phyloP scores from a whole-genome alignment of 768 basidiomycete species.

The Lactarius pseudohatsudake region DNA sequence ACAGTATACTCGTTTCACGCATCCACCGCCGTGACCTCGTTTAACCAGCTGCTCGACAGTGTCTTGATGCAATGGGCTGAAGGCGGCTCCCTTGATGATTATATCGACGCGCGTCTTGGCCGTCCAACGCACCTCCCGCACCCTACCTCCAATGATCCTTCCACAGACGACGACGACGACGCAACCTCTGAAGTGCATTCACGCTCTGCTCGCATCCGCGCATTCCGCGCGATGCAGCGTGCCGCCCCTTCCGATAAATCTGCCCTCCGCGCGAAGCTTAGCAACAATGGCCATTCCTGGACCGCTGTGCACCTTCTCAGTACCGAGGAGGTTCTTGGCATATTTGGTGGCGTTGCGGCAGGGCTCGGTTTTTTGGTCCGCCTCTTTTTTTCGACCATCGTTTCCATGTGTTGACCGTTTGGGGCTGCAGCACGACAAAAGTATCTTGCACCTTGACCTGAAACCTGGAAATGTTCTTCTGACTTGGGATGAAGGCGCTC shows the following conservation, averaged over 20 bases:
- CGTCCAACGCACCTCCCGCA: slow-evolving; percentile 38
- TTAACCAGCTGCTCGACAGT: slow-evolving; percentile 39
- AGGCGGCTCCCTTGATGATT: slow-evolving; percentile 83
- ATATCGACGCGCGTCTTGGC: slow-evolving; percentile 78
- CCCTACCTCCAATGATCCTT: slow-evolving; percentile 43
- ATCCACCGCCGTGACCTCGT: not conserved
- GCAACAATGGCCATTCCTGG: slow-evolving; percentile 43
- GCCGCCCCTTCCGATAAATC: slow-evolving; percentile 65
- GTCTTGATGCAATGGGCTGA: slow-evolving; percentile 95
- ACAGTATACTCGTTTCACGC: slow-evolving; percentile 52
- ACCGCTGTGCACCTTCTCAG: slow-evolving; percentile 83
- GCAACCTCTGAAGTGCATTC: slow-evolving; percentile 38
- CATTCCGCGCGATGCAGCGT: slow-evolving; percentile 68
- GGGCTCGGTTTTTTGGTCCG: slow-evolving; percentile 84
- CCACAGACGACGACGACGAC: slow-evolving; percentile 38
- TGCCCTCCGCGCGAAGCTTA: slow-evolving; percentile 55
- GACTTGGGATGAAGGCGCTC: slow-evolving; percentile 83
- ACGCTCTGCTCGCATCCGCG: slow-evolving; percentile 70
- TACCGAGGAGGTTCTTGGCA: slow-evolving; percentile 75
- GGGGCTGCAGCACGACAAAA: slow-evolving; percentile 62
- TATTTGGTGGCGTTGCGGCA: slow-evolving; percentile 84
- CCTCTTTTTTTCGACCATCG: slow-evolving; percentile 9
- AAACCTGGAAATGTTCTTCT: slow-evolving; percentile 93
- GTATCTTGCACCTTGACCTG: slow-evolving; percentile 89
- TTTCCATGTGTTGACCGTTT: not conserved